A percentile compares a stretch with the other conserved stretches of the same genome.
Conservation (phyloP, 139 green algal species). For the Chlamydomonas sp. region DNA sequence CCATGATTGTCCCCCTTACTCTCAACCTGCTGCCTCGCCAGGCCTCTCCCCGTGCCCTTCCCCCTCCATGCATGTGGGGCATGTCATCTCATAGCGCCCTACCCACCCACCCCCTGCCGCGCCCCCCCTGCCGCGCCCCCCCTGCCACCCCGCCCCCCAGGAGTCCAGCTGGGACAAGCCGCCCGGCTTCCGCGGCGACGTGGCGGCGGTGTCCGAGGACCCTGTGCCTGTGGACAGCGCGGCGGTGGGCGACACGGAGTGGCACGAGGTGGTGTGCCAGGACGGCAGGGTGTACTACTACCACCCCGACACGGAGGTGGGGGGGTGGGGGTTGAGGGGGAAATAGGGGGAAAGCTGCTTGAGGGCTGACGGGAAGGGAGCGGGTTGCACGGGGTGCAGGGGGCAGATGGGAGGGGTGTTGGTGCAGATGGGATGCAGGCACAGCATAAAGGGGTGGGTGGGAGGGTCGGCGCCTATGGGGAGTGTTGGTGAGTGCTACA, state of each 20-base stretch:
- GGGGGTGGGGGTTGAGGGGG: neutral
- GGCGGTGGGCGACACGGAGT: slow-evolving; percentile 72
- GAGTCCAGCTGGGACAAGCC: slow-evolving; percentile 72
- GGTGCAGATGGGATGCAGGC: too few relatives aligned
- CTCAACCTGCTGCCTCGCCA: too few relatives aligned
- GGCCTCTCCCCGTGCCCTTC: too few relatives aligned
- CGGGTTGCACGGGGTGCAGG: too few relatives aligned
- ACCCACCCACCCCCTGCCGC: neutral
- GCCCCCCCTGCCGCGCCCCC: neutral
- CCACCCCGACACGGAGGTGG: slow-evolving; percentile 53
- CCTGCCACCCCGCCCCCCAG: neutral
- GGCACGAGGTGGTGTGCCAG: slow-evolving; percentile 84
- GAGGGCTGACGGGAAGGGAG: neutral
- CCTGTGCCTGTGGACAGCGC: slow-evolving; percentile 30
- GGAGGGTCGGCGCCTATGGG: too few relatives aligned
- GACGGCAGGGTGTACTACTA: slow-evolving; percentile 86
- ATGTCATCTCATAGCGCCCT: too few relatives aligned
- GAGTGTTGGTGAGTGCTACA: too few relatives aligned
- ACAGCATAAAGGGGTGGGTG: too few relatives aligned
- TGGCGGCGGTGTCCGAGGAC: slow-evolving; percentile 28
- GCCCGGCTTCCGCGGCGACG: slow-evolving; percentile 58
- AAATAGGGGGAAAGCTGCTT: neutral
- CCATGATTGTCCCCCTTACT: neutral
- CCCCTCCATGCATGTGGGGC: too few relatives aligned
- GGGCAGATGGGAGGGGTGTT: too few relatives aligned